phyloP scores from a whole-genome alignment of 352 stramenopile genomes.

The Phytophthora agathidicida region DNA sequence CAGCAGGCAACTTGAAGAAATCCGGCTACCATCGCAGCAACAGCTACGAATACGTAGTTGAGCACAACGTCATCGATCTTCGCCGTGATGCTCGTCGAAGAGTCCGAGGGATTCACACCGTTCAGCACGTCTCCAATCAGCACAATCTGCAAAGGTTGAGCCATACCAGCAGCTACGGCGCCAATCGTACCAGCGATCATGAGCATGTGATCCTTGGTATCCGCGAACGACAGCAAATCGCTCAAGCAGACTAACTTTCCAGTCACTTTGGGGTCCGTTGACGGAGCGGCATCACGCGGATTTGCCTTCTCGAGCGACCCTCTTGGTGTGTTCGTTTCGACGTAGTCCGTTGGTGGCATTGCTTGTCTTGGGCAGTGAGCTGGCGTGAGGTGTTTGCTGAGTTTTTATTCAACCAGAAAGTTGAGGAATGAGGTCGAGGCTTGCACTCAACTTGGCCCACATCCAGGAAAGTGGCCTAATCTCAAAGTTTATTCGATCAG shows the following conservation, averaged over 20 bases:
- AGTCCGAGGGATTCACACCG: constrained; percentile 44
- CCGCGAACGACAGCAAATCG: constrained; percentile 19
- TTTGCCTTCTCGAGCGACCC: neutral
- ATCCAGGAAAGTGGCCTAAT: neutral
- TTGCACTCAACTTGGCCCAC: no score
- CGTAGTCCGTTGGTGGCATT: neutral
- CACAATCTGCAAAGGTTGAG: constrained; percentile 53
- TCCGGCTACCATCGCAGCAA: constrained; percentile 37
- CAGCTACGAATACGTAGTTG: constrained; percentile 40
- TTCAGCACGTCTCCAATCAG: constrained; percentile 63
- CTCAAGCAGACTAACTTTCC: neutral
- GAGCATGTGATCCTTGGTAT: constrained; percentile 41
- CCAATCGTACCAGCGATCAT: no score
- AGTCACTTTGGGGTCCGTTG: neutral
- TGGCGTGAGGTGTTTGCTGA: neutral
- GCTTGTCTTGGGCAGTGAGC: neutral
- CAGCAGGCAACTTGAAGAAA: constrained; percentile 50
- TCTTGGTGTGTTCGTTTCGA: neutral
- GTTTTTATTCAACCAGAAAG: neutral
- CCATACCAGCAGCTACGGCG: constrained; percentile 35
- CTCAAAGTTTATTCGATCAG: neutral
- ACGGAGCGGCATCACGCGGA: neutral
- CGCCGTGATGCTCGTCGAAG: neutral
- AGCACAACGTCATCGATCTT: constrained; percentile 30
- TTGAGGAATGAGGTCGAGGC: neutral